A percentile compares a stretch with the other conserved stretches of the same genome.
Evolutionary conservation across 768 basidiomycete species (phyloP).

Genomic region (Mycena galericulata): DNA sequence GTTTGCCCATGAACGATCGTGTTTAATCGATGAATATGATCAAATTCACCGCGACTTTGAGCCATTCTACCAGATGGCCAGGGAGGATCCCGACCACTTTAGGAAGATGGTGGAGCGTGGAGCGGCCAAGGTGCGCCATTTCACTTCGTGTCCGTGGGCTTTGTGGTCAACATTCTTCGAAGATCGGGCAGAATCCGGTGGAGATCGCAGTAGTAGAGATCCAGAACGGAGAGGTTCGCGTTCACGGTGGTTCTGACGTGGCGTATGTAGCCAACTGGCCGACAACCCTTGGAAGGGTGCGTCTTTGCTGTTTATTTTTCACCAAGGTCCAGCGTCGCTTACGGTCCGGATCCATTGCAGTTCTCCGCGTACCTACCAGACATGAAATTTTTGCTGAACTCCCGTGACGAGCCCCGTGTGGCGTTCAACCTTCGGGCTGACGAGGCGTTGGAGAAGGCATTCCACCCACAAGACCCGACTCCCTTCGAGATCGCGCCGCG

Average conservation of each 20-base stretch:
- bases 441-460: not conserved
- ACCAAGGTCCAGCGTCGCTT: not conserved
- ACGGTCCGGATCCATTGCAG: not conserved
- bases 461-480: not conserved
- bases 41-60: slow-evolving; percentile 2
- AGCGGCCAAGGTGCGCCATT: not conserved
- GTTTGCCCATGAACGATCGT: not conserved
- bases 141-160: not conserved
- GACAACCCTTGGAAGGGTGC: not conserved
- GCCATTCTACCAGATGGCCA: slow-evolving; percentile 3
- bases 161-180: not conserved
- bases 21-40: slow-evolving; percentile 1
- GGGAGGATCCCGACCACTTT: not conserved
- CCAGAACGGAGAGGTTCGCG: not conserved
- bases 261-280: not conserved
- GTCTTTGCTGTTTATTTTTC: not conserved
- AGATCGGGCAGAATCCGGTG: not conserved
- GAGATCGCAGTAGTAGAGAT: not conserved
- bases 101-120: not conserved
- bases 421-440: not conserved
- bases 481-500: not conserved
- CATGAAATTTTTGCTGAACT: slow-evolving; percentile 12
- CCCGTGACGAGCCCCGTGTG: slow-evolving; percentile 10
- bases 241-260: not conserved
- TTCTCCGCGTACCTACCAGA: not conserved